These are phyloP conservation scores for Vanderwaltozyma yarrowii DNA, from an alignment of 805 yeast species.

Conservation along the genomic window DNA sequence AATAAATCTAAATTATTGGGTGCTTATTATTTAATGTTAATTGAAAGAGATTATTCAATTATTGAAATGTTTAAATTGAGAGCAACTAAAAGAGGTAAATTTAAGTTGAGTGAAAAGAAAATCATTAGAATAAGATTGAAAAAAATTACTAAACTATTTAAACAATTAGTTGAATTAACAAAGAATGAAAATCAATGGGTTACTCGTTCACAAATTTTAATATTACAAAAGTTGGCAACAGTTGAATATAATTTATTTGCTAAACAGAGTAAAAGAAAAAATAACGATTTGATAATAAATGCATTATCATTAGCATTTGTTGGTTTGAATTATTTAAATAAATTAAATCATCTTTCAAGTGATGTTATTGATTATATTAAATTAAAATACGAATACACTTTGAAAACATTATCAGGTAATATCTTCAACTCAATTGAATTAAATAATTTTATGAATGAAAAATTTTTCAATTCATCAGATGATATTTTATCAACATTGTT, in stretches of 20 bases:
- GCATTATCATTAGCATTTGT: constrained; percentile 20
- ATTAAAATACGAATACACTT: constrained; percentile 21
- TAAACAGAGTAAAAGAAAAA: constrained; percentile 17
- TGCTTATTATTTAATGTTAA: constrained; percentile 48
- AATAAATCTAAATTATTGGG: constrained; percentile 42
- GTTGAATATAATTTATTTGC: constrained; percentile 32
- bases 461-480: neutral
- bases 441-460: constrained; percentile 13
- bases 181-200: constrained; percentile 31
- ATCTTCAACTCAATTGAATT: constrained; percentile 16
- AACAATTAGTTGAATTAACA: constrained; percentile 35
- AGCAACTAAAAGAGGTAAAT: constrained; percentile 24
- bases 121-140: constrained; percentile 58
- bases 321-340: constrained; percentile 13
- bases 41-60: constrained; percentile 55
- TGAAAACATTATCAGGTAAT: constrained; percentile 21
- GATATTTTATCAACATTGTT: constrained; percentile 35
- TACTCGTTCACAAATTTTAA: constrained; percentile 30
- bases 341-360: constrained; percentile 9
- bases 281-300: constrained; percentile 13
- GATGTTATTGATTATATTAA: constrained; percentile 15
- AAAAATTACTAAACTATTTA: constrained; percentile 41
- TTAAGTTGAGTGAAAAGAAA: constrained; percentile 30
- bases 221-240: constrained; percentile 39
- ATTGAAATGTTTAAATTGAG: constrained; percentile 23